A percentile compares a stretch with the other conserved stretches of the same genome.
These are phyloP conservation scores for Tolypocladium endophyticum DNA, from an alignment of 2,329 filamentous ascomycete genomes.

Conservation along the genomic window DNA sequence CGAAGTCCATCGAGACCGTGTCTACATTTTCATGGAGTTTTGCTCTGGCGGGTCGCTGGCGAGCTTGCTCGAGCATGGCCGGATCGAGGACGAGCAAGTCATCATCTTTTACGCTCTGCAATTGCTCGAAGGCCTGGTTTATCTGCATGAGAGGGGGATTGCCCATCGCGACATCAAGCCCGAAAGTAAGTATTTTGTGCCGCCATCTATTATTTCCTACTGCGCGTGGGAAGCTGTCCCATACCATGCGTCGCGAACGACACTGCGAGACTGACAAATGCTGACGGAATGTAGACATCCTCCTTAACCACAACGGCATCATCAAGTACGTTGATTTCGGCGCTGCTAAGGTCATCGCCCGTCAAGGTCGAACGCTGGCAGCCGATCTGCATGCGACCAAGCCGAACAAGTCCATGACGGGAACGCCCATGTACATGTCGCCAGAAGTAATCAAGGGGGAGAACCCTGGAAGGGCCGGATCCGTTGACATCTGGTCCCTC, in stretches of 20 bases:
- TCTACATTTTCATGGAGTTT: slow-evolving; percentile 99
- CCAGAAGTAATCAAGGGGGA: slow-evolving; percentile 95
- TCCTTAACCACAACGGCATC: slow-evolving; percentile 93
- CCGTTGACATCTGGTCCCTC: slow-evolving; percentile 92
- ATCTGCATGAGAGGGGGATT: slow-evolving; percentile 84
- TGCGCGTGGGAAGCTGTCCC: neutral
- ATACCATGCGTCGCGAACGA: neutral
- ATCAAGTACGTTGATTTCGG: slow-evolving; percentile 99
- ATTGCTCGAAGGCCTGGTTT: slow-evolving; percentile 85
- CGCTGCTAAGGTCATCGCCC: slow-evolving; percentile 91
- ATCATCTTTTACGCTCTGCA: slow-evolving; percentile 95
- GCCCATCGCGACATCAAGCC: slow-evolving; percentile 97
- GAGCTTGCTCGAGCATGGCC: slow-evolving; percentile 81
- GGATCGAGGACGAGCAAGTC: slow-evolving; percentile 95
- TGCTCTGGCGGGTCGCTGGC: slow-evolving; percentile 92
- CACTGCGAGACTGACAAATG: neutral
- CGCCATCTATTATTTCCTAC: neutral
- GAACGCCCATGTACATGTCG: slow-evolving; percentile 99
- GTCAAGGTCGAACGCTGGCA: slow-evolving; percentile 79
- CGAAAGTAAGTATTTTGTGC: slow-evolving; percentile 57
- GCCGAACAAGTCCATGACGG: slow-evolving; percentile 86
- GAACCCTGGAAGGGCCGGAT: slow-evolving; percentile 66
- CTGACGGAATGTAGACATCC: slow-evolving; percentile 54
- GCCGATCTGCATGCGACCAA: slow-evolving; percentile 45
- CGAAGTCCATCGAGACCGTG: slow-evolving; percentile 94